These are phyloP conservation scores for Yamadazyma songkhlaensis DNA, from an alignment of 1,139 yeast genomes.

Conservation along the genomic window DNA sequence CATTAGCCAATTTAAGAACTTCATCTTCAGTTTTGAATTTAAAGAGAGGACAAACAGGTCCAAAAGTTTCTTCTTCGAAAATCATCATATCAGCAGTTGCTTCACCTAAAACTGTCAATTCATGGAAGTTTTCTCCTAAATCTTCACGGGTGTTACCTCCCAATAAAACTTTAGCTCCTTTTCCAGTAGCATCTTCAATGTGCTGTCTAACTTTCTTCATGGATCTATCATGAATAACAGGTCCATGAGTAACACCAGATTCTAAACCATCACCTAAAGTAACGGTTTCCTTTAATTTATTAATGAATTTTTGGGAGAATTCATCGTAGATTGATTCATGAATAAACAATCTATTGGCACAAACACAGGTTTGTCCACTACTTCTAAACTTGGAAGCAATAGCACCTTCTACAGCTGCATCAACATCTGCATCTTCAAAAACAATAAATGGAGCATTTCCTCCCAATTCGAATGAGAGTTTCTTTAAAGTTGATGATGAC, in stretches of 20 bases:
- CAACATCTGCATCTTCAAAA: constrained; percentile 79
- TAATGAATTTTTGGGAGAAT: constrained; percentile 40
- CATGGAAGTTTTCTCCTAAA: constrained; percentile 74
- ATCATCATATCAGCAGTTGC: constrained; percentile 66
- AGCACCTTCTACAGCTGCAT: constrained; percentile 73
- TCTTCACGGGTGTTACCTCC: constrained; percentile 67
- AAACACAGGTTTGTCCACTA: constrained; percentile 90
- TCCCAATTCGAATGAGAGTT: constrained; percentile 83
- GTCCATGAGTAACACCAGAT: constrained; percentile 71
- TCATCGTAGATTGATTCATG: constrained; percentile 70
- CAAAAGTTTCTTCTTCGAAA: constrained; percentile 78
- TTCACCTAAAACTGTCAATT: constrained; percentile 68
- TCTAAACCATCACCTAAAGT: constrained; percentile 76
- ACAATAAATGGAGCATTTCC: constrained; percentile 94
- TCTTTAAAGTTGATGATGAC: constrained; percentile 74
- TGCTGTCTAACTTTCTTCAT: constrained; percentile 68
- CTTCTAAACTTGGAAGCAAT: constrained; percentile 58
- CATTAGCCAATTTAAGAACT: constrained; percentile 67
- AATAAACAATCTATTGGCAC: constrained; percentile 79
- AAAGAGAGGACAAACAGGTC: constrained; percentile 81
- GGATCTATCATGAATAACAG: constrained; percentile 68
- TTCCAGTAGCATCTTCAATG: constrained; percentile 67
- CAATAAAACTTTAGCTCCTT: constrained; percentile 64
- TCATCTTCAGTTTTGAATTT: constrained; percentile 65
- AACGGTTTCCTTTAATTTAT: constrained; percentile 47